Conservation (phyloP, 2,329 filamentous ascomycete genomes). For the Aspergillus felis region DNA sequence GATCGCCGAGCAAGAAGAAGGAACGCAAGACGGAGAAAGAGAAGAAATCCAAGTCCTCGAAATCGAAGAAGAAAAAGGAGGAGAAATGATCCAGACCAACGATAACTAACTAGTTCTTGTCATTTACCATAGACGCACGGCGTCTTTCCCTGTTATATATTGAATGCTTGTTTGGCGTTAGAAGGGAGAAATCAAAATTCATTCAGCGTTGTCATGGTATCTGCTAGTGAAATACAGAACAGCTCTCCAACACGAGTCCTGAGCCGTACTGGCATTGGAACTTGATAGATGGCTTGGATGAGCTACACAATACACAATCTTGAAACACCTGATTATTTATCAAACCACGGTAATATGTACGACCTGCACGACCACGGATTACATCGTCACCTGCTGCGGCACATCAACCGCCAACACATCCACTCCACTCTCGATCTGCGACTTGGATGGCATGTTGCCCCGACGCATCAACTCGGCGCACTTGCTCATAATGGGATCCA, state of each 20-base stretch:
- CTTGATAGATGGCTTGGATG: neutral
- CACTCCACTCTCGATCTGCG: conserved; percentile 59
- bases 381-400: conserved; percentile 19
- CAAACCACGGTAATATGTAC: neutral
- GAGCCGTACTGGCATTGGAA: neutral
- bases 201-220: neutral
- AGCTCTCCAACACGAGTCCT: neutral
- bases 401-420: conserved; percentile 39
- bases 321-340: neutral
- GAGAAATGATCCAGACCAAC: conserved; percentile 8
- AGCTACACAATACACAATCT: neutral
- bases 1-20: conserved; percentile 15
- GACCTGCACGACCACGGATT: neutral
- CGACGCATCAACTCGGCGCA: conserved; percentile 78
- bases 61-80: conserved; percentile 21
- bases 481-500: conserved; percentile 82
- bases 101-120: neutral
- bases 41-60: conserved; percentile 20
- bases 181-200: conserved; percentile 16
- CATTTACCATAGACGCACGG: conserved; percentile 5
- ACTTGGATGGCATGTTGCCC: conserved; percentile 79
- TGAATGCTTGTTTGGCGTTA: conserved; percentile 20
- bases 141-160: conserved; percentile 12
- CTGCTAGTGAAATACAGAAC: neutral
- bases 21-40: conserved; percentile 16